Evolutionary conservation across 371 early-diverging fungal genomes (phyloP).

Genomic region (Mortierella sp.): DNA sequence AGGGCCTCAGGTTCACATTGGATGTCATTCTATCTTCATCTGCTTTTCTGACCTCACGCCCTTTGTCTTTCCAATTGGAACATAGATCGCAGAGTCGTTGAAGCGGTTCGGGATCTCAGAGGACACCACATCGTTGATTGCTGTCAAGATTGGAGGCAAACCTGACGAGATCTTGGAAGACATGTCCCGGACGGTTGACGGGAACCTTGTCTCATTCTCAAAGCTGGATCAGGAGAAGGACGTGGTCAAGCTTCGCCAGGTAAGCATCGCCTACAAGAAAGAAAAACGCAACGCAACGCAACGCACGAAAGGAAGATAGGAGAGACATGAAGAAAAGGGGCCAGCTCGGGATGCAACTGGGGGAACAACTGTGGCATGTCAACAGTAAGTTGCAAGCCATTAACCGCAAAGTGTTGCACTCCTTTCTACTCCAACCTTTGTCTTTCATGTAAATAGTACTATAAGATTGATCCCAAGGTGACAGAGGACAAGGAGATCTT

Average conservation of each 20-base stretch:
- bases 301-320: too few species aligned
- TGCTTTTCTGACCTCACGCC: too few species aligned
- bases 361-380: too few species aligned
- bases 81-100: conserved; percentile 67
- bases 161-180: conserved; percentile 59
- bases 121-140: conserved; percentile 62
- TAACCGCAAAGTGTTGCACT: too few species aligned
- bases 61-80: conserved; percentile 8
- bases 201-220: conserved; percentile 50
- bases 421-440: neutral
- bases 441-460: conserved; percentile 27
- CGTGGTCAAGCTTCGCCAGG: conserved; percentile 45
- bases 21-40: too few species aligned
- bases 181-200: conserved; percentile 48
- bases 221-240: conserved; percentile 55
- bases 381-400: too few species aligned
- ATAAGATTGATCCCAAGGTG: conserved; percentile 56
- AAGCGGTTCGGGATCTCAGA: conserved; percentile 67
- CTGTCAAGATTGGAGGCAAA: conserved; percentile 64
- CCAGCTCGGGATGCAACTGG: too few species aligned
- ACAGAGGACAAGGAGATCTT: conserved; percentile 50
- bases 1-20: too few species aligned
- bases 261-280: conserved; percentile 8
- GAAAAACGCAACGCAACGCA: too few species aligned
- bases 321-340: too few species aligned